Conservation (phyloP, 306 rosid genomes). For the Casuarina glauca region DNA sequence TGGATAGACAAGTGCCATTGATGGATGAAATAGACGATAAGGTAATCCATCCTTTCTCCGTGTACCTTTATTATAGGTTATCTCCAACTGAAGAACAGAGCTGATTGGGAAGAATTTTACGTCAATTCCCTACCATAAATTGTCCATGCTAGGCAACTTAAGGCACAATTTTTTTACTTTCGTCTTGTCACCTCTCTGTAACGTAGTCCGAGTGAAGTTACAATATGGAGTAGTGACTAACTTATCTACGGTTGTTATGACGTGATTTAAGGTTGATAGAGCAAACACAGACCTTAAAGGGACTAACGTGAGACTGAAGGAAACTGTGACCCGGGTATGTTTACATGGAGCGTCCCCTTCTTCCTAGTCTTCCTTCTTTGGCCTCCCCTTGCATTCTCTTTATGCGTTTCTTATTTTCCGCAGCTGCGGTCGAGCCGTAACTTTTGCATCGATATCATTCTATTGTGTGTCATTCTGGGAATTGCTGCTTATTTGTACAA, state of each 20-base stretch:
- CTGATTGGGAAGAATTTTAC: conserved; percentile 2
- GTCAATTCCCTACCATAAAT: neutral
- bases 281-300: conserved; percentile 42
- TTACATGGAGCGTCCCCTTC: neutral
- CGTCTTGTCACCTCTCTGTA: neutral
- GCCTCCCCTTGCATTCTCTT: neutral
- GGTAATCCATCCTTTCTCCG: conserved; percentile 17
- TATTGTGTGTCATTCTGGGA: conserved; percentile 32
- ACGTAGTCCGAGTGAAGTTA: neutral
- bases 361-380: neutral
- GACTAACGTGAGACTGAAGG: conserved; percentile 44
- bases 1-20: conserved; percentile 35
- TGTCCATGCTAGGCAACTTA: too few relatives aligned
- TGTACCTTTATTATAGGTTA: neutral
- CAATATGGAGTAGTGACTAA: neutral
- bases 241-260: neutral
- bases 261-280: conserved; percentile 34
- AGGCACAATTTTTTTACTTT: too few relatives aligned
- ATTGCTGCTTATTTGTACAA: conserved; percentile 49
- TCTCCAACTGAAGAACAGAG: neutral
- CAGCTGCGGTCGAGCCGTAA: conserved; percentile 48
- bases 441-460: conserved; percentile 44
- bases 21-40: conserved; percentile 44
- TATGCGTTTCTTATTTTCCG: neutral
- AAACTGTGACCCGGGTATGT: conserved; percentile 31